Evolutionary conservation across 1,284 basidiomycete species (phyloP).

Genomic region (Grifola frondosa): DNA sequence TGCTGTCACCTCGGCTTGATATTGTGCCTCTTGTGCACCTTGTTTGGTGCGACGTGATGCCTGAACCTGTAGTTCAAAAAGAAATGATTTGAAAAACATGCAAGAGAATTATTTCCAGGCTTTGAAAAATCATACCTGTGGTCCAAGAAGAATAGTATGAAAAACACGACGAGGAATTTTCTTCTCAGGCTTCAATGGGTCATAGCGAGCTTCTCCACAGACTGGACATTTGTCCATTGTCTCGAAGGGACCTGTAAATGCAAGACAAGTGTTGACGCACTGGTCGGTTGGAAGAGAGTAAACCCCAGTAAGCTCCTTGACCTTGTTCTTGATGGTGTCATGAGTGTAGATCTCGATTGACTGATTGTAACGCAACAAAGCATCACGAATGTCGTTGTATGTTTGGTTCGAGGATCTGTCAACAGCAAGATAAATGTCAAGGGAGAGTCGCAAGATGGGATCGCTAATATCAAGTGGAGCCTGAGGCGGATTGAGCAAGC

Average conservation of each 20-base stretch:
- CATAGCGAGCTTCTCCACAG: slow-evolving; percentile 11
- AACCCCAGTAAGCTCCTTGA: slow-evolving; percentile 28
- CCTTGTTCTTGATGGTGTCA: slow-evolving; percentile 1
- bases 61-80: slow-evolving; percentile 14
- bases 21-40: slow-evolving; percentile 6
- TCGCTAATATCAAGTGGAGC: too few relatives aligned
- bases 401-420: slow-evolving; percentile 4
- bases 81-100: slow-evolving; percentile 19
- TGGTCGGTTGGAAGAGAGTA: slow-evolving; percentile 27
- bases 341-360: not conserved
- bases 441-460: too few relatives aligned
- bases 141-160: slow-evolving; percentile 24
- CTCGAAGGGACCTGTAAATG: slow-evolving; percentile 31
- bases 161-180: slow-evolving; percentile 7
- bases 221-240: slow-evolving; percentile 16
- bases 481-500: too few relatives aligned
- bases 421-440: slow-evolving; percentile 25
- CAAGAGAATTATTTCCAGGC: slow-evolving; percentile 9
- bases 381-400: slow-evolving; percentile 1
- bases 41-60: slow-evolving; percentile 16
- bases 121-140: slow-evolving; percentile 16
- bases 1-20: too few relatives aligned
- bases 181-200: slow-evolving; percentile 1
- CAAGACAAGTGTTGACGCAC: slow-evolving; percentile 34
- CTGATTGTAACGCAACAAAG: not conserved